Percentiles rank a stretch among this genome's conserved stretches.
Conservation (phyloP, 1,284 basidiomycete species). For the Schizopora paradoxa region DNA sequence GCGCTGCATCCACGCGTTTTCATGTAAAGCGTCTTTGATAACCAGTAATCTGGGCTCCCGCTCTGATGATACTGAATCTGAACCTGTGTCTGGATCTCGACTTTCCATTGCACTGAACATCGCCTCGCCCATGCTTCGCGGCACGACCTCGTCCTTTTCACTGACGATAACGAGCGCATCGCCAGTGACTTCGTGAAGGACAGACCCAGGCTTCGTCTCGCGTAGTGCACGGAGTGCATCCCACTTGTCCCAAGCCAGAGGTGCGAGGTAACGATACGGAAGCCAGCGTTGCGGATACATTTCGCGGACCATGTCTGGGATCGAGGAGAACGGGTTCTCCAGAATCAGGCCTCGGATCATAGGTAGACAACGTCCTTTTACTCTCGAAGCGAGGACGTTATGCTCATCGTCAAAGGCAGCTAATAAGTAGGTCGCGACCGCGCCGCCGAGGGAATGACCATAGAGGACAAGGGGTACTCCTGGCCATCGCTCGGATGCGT, state of each 20-base stretch:
- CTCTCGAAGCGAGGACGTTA: not conserved
- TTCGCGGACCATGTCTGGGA: constrained; percentile 44
- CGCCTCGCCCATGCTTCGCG: constrained; percentile 34
- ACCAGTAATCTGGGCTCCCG: constrained; percentile 23
- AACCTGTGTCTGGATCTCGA: constrained; percentile 7
- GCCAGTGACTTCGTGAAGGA: constrained; percentile 2
- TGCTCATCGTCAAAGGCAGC: constrained; percentile 12
- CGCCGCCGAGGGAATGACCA: constrained; percentile 47
- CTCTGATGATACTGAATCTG: constrained; percentile 4
- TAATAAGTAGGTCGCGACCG: constrained; percentile 38
- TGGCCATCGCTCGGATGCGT: constrained; percentile 31
- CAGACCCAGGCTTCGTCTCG: constrained; percentile 1
- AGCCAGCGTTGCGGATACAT: constrained; percentile 46
- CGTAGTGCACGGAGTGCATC: constrained; percentile 34
- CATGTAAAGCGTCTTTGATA: constrained; percentile 37
- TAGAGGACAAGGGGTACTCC: constrained; percentile 35
- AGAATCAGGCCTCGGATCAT: constrained; percentile 36
- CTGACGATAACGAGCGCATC: constrained; percentile 35
- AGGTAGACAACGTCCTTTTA: constrained; percentile 17
- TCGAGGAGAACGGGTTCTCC: constrained; percentile 47
- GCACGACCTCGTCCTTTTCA: constrained; percentile 44
- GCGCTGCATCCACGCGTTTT: constrained; percentile 36
- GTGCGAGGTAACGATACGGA: constrained; percentile 43
- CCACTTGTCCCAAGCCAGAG: constrained; percentile 42
- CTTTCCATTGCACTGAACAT: constrained; percentile 23